Evolutionary conservation across 176 grass and related monocot genomes (phyloP).

Genomic region (Oryza australiensis): DNA sequence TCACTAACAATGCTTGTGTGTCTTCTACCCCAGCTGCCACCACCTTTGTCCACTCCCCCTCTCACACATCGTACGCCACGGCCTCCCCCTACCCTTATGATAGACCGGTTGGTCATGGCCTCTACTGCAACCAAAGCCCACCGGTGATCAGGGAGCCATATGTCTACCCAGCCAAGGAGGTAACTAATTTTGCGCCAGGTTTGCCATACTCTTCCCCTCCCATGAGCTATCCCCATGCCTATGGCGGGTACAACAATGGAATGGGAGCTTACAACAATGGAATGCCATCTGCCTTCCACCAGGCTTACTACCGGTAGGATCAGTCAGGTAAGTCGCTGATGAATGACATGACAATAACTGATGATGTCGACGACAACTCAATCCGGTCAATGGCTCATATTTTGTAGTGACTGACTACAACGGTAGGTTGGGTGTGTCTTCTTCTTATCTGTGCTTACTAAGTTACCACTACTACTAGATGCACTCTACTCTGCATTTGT

Average conservation of each 20-base stretch:
- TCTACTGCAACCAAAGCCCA: conserved; percentile 80
- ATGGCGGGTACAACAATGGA: conserved; percentile 56
- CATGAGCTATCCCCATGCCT: conserved; percentile 64
- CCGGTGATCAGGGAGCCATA: conserved; percentile 66
- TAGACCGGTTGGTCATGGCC: conserved; percentile 36
- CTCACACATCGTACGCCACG: conserved; percentile 44
- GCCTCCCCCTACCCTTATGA: conserved; percentile 64
- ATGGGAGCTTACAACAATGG: conserved; percentile 56
- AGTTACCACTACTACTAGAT: conserved; percentile 54
- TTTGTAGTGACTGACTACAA: conserved; percentile 89
- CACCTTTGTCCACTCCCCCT: conserved; percentile 53
- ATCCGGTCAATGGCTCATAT: conserved; percentile 54
- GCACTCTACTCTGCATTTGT: conserved; percentile 54
- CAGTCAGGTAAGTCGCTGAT: conserved; percentile 48
- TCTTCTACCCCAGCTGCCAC: conserved; percentile 54
- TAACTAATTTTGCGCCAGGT: conserved; percentile 46
- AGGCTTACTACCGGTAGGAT: conserved; percentile 79
- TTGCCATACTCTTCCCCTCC: conserved; percentile 67
- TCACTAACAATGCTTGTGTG: conserved; percentile 62
- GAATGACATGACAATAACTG: conserved; percentile 68
- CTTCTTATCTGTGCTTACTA: conserved; percentile 24
- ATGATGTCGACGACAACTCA: conserved; percentile 45
- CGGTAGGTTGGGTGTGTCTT: conserved; percentile 59
- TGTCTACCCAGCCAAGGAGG: conserved; percentile 66
- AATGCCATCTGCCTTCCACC: conserved; percentile 67